Percentiles rank a stretch among this genome's conserved stretches.
Evolutionary conservation across 176 grass and related monocot genomes (phyloP).

Genomic region (Oropetium thomaeum): DNA sequence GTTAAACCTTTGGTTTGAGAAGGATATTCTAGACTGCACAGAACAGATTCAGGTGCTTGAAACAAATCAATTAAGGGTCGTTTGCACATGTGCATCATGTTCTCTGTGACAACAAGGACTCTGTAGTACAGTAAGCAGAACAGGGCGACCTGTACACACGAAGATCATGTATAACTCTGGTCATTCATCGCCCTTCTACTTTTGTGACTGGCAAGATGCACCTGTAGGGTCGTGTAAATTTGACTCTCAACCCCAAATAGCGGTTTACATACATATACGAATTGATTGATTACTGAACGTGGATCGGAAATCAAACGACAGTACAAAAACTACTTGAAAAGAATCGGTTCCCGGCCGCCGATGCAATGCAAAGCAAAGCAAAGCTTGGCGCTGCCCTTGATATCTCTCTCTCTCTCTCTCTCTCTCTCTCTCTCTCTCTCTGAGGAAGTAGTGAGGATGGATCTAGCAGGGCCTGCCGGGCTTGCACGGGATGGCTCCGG

Average conservation of each 20-base stretch:
- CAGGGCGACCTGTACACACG: not conserved
- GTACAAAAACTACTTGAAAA: not conserved
- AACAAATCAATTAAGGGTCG: too few relatives aligned
- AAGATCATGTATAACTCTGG: not conserved
- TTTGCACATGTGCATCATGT: too few relatives aligned
- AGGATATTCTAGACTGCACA: too few relatives aligned
- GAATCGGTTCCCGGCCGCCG: not conserved
- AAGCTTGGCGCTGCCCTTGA: too few relatives aligned
- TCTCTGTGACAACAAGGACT: too few relatives aligned
- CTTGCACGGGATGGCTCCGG: constrained; percentile 49
- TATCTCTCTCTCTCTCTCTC: too few relatives aligned
- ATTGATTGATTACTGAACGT: not conserved
- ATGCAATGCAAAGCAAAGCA: too few relatives aligned
- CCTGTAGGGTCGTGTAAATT: not conserved
- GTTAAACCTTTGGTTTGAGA: too few relatives aligned
- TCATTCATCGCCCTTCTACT: not conserved
- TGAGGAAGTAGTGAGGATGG: too few relatives aligned
- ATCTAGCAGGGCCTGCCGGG: constrained; percentile 57
- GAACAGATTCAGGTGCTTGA: too few relatives aligned
- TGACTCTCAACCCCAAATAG: constrained; percentile 21
- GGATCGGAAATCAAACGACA: not conserved
- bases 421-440: too few relatives aligned
- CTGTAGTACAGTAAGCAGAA: too few relatives aligned
- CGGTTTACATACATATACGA: constrained; percentile 1
- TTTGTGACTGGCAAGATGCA: constrained; percentile 5